Evolutionary conservation across 2,329 filamentous ascomycete genomes (phyloP).

Genomic region (Chaetomium olivaceum): DNA sequence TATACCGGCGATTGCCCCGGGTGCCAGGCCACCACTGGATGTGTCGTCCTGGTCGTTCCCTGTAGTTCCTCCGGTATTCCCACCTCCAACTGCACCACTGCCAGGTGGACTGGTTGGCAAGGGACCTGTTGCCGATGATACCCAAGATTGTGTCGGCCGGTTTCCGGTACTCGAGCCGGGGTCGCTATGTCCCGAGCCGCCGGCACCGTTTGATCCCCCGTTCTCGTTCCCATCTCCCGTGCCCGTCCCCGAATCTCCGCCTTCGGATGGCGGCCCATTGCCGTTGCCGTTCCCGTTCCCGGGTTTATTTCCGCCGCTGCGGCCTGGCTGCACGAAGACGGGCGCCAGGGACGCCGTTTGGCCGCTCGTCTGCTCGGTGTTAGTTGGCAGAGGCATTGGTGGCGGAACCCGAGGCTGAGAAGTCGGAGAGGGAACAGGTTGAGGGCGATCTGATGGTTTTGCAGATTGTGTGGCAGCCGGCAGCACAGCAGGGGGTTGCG

Average conservation of each 20-base stretch:
- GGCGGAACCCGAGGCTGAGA: neutral
- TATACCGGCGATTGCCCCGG: slow-evolving; percentile 23
- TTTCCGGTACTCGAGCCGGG: neutral
- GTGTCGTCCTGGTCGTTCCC: neutral
- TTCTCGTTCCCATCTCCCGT: neutral
- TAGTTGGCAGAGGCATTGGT: neutral
- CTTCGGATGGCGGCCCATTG: neutral
- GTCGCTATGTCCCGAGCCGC: neutral
- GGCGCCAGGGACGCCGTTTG: neutral
- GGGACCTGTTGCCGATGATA: neutral
- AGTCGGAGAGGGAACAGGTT: slow-evolving; percentile 1
- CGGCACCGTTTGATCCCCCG: neutral
- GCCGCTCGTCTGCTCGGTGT: neutral
- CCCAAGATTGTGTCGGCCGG: neutral
- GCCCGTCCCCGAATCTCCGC: neutral
- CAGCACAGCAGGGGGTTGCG: slow-evolving; percentile 9
- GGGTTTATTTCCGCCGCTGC: neutral
- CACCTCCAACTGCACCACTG: neutral
- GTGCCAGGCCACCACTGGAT: slow-evolving; percentile 12
- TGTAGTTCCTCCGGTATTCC: neutral
- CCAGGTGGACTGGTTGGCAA: neutral
- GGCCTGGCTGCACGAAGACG: slow-evolving; percentile 4
- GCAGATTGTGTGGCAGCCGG: slow-evolving; percentile 7
- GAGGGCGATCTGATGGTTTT: neutral
- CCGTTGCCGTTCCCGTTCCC: neutral